Evolutionary conservation across 768 basidiomycete species (phyloP).

Genomic region (Amanita pseudoporphyria): DNA sequence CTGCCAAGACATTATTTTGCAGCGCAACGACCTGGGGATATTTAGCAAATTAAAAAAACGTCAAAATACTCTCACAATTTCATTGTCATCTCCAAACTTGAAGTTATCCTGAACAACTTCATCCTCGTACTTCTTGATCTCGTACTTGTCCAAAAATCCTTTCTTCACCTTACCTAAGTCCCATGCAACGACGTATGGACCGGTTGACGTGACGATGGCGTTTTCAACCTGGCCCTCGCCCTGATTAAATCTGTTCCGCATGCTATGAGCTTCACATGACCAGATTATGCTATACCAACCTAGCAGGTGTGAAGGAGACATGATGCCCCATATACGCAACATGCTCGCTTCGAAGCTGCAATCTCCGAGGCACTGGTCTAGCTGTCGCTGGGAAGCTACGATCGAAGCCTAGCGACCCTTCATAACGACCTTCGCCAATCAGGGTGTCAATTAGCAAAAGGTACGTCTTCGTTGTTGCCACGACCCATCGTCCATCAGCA

Average conservation of each 20-base stretch:
- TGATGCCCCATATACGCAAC: constrained; percentile 88
- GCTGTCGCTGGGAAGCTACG: constrained; percentile 90
- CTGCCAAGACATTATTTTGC: constrained; percentile 85
- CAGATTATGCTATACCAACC: constrained; percentile 33
- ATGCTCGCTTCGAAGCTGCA: constrained; percentile 87
- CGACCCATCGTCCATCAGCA: constrained; percentile 87
- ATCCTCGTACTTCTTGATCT: constrained; percentile 95
- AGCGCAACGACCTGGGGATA: constrained; percentile 81
- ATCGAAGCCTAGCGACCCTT: constrained; percentile 82
- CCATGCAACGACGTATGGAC: constrained; percentile 91
- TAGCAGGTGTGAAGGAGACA: constrained; percentile 87
- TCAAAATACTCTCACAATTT: constrained; percentile 58
- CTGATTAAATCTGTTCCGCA: constrained; percentile 71
- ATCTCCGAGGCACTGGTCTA: constrained; percentile 83
- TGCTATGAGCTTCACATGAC: constrained; percentile 5
- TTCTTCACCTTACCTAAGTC: constrained; percentile 95
- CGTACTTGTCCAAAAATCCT: constrained; percentile 84
- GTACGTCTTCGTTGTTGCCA: constrained; percentile 93
- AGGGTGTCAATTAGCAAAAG: constrained; percentile 90
- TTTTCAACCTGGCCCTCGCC: constrained; percentile 85
- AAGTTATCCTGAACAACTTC: constrained; percentile 95
- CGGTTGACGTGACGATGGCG: constrained; percentile 91
- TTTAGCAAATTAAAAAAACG: constrained; percentile 6
- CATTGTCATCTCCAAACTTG: constrained; percentile 94
- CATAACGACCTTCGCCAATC: constrained; percentile 84